Evolutionary conservation across 495 filamentous ascomycete genomes (phyloP).

Genomic region (Xylaria grammica): DNA sequence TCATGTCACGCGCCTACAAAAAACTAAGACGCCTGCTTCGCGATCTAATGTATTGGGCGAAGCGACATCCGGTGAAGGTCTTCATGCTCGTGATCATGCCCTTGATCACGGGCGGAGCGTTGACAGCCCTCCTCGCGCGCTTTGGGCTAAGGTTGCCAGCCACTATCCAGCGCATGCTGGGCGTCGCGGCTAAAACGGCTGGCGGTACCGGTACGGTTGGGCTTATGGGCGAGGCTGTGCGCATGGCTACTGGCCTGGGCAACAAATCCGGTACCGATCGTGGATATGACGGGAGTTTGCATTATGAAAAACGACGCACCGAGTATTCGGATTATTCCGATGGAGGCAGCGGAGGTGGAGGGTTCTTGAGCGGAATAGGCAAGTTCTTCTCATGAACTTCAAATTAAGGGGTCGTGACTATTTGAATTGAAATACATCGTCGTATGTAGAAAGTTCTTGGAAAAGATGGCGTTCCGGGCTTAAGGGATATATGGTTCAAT

Average conservation of each 20-base stretch:
- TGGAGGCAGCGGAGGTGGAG: constrained; percentile 30
- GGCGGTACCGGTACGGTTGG: constrained; percentile 56
- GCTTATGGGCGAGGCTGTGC: constrained; percentile 56
- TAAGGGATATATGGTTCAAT: constrained; percentile 19
- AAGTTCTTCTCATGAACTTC: constrained; percentile 36
- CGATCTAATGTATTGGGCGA: constrained; percentile 75
- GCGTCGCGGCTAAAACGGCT: constrained; percentile 59
- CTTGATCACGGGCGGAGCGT: constrained; percentile 77
- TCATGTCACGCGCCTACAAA: constrained; percentile 69
- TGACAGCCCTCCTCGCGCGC: constrained; percentile 71
- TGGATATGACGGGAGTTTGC: constrained; percentile 39
- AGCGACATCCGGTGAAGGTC: constrained; percentile 79
- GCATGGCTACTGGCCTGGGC: constrained; percentile 43
- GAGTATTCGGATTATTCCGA: constrained; percentile 42
- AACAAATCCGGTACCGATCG: constrained; percentile 31
- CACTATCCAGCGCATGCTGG: constrained; percentile 59
- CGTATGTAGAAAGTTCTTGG: constrained; percentile 14
- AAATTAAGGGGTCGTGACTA: constrained; percentile 9
- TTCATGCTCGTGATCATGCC: constrained; percentile 86
- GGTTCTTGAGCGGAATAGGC: constrained; percentile 31
- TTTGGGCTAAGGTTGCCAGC: constrained; percentile 77
- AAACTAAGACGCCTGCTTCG: constrained; percentile 75
- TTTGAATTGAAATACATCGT: constrained; percentile 30
- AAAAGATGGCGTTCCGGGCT: constrained; percentile 26
- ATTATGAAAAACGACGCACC: constrained; percentile 47